Evolutionary conservation across 225 moss, liverwort and hornwort genomes (phyloP).

Genomic region (Pleurozium schreberi): DNA sequence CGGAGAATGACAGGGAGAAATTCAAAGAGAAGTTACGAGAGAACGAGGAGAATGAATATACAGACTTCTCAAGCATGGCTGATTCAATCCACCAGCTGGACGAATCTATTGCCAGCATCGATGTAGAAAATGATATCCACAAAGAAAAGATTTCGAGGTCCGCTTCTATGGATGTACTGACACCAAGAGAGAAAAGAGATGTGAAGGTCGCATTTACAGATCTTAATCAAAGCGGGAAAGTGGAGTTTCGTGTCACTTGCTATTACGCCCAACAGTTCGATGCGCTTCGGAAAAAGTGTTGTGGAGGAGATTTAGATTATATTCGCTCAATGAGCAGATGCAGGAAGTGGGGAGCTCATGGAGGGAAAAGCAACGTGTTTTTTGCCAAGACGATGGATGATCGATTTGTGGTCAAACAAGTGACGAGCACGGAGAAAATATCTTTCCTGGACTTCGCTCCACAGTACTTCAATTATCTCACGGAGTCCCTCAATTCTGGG

Average conservation of each 20-base stretch:
- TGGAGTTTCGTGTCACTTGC: slow-evolving; percentile 74
- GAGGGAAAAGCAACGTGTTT: slow-evolving; percentile 96
- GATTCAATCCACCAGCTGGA: slow-evolving; percentile 24
- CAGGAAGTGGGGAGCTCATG: slow-evolving; percentile 94
- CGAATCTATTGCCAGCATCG: slow-evolving; percentile 18
- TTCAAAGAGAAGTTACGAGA: slow-evolving; percentile 43
- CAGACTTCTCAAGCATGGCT: slow-evolving; percentile 10
- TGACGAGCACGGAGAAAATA: slow-evolving; percentile 74
- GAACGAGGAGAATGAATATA: slow-evolving; percentile 22
- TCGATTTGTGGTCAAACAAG: slow-evolving; percentile 95
- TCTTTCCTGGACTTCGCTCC: slow-evolving; percentile 92
- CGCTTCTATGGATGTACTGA: slow-evolving; percentile 23
- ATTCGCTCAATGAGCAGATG: slow-evolving; percentile 86
- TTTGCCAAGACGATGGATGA: slow-evolving; percentile 96
- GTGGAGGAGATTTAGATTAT: slow-evolving; percentile 64
- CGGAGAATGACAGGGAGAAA: slow-evolving; percentile 55
- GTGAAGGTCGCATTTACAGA: slow-evolving; percentile 61
- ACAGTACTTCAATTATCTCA: slow-evolving; percentile 80
- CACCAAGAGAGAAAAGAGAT: slow-evolving; percentile 19
- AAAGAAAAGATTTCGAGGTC: slow-evolving; percentile 16
- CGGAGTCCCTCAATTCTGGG: slow-evolving; percentile 63
- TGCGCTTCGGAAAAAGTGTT: slow-evolving; percentile 75
- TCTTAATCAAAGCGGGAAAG: slow-evolving; percentile 39
- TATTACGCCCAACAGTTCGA: slow-evolving; percentile 88
- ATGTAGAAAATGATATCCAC: slow-evolving; percentile 21